Conservation (phyloP, 352 stramenopile species). For the Pythium biforme region DNA sequence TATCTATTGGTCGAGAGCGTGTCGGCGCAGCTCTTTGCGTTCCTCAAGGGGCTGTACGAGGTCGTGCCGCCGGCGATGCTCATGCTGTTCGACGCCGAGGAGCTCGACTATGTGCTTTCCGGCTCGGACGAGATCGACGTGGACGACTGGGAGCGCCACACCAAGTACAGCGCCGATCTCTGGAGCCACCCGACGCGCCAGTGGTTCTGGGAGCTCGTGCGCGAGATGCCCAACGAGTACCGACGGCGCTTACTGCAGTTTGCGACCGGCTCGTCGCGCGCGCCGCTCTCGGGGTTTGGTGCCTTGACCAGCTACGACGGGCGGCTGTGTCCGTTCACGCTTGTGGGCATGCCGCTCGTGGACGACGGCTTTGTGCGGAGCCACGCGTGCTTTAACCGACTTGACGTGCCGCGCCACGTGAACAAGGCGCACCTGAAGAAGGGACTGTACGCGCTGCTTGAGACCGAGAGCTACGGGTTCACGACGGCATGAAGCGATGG, state of each 20-base stretch:
- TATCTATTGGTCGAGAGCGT: slow-evolving; percentile 61
- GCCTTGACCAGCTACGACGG: slow-evolving; percentile 82
- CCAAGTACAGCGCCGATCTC: slow-evolving; percentile 54
- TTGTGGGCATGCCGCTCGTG: slow-evolving; percentile 45
- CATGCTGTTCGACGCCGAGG: slow-evolving; percentile 96
- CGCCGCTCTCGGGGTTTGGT: slow-evolving; percentile 70
- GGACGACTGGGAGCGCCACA: slow-evolving; percentile 94
- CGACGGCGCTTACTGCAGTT: slow-evolving; percentile 75
- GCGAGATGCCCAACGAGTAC: slow-evolving; percentile 81
- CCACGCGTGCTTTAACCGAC: slow-evolving; percentile 72
- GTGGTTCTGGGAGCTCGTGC: slow-evolving; percentile 98
- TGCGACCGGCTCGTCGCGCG: slow-evolving; percentile 73
- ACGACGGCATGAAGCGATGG: slow-evolving; percentile 38
- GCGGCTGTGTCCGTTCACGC: slow-evolving; percentile 67
- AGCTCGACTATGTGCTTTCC: slow-evolving; percentile 96
- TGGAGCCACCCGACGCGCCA: slow-evolving; percentile 32
- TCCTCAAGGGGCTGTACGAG: slow-evolving; percentile 94
- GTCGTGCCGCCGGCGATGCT: slow-evolving; percentile 94
- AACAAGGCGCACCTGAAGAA: slow-evolving; percentile 69
- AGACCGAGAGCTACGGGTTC: slow-evolving; percentile 61
- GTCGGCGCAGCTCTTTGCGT: slow-evolving; percentile 47
- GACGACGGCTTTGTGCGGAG: slow-evolving; percentile 34
- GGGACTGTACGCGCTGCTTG: slow-evolving; percentile 43
- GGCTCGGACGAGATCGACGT: slow-evolving; percentile 95
- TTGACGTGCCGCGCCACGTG: slow-evolving; percentile 95